Percentiles rank a stretch among this genome's conserved stretches.
Evolutionary conservation across 1,284 basidiomycete genomes (phyloP).

Genomic region (Cutaneotrichosporon sp.): DNA sequence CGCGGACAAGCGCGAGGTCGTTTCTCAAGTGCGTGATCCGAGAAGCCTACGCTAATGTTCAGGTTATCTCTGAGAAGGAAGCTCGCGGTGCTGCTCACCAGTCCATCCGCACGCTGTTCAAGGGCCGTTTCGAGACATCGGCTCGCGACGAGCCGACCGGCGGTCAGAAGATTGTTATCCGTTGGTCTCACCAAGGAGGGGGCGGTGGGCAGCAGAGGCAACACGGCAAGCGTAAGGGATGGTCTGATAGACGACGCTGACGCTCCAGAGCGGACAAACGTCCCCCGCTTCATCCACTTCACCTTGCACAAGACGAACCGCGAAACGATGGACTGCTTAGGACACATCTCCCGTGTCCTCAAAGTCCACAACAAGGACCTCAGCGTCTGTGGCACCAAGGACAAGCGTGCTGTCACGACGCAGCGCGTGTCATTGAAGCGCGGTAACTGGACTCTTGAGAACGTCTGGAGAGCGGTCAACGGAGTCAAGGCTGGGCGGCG

Average conservation of each 20-base stretch:
- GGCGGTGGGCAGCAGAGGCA: constrained; percentile 13
- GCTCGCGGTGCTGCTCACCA: constrained; percentile 81
- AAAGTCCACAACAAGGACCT: constrained; percentile 76
- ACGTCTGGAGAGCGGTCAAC: constrained; percentile 80
- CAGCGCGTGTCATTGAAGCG: constrained; percentile 87
- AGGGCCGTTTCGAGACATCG: constrained; percentile 73
- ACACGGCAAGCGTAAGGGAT: constrained; percentile 16
- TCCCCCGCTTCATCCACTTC: constrained; percentile 86
- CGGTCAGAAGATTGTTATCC: constrained; percentile 43
- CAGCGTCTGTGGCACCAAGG: constrained; percentile 93
- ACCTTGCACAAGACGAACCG: constrained; percentile 97
- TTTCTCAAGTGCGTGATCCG: constrained; percentile 66
- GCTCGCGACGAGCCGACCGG: constrained; percentile 33
- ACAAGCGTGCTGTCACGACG: constrained; percentile 94
- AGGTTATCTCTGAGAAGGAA: constrained; percentile 81
- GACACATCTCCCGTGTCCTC: constrained; percentile 73
- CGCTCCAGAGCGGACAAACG: constrained; percentile 9
- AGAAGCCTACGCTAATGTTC: background rate
- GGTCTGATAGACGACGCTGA: constrained; percentile 9
- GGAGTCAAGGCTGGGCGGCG: constrained; percentile 62
- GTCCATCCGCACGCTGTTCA: constrained; percentile 75
- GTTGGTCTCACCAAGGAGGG: constrained; percentile 30
- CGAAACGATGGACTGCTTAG: constrained; percentile 92
- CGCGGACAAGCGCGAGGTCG: constrained; percentile 68
- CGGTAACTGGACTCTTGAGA: constrained; percentile 73